Base-by-base conservation (phyloP, 768 basidiomycete species). In the Termitomyces heimii region DNA sequence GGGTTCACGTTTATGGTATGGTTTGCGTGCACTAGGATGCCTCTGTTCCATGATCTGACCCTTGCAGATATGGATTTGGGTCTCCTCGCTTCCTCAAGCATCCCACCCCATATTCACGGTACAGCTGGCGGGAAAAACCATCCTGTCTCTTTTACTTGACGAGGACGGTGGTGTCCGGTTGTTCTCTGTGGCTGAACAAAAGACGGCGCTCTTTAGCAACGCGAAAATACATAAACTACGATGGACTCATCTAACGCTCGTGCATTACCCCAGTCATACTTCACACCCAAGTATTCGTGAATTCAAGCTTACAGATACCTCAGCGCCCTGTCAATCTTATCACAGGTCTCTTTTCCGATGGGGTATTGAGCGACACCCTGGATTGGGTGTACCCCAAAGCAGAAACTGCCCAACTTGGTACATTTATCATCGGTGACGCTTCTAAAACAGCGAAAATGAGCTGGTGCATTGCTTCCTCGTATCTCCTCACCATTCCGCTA, bases 261-360 rank as follows among this genome's bases (percentile, higher is more conserved):
- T 89, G 7, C 82, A 89, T 64, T 76, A 89, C 65, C 82, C 86
- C 0, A 79, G 82, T 57, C 73, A 77, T 46, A 70, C 74, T 6
- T 74, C 79, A 5, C 79, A 78, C 54, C 82, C 87, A 0, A 81
- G 77, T 49, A 75, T 89, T 55, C 82, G 89, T 88, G 68, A 62
- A 82, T 60, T 60, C 26, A 53, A 22, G 26, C 43, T 32, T 26
- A 35, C 29, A 4, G 18, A 35, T 12, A 8, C 18, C 53, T 35
- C 13, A 42, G 20, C 37, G 1, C 37, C 22, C 52, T 20, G 46
- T 60, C 24, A 58, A 49, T 35, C 20, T 52, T 29, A 13, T 13
- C 7, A 32, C 45, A 91, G 89, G 88, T 4, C 62, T 93, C 0
- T 93, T 89, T 62, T 60, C 92, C 10, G 90, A 94, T 62, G 91